These are phyloP conservation scores for Suhomyces chickasaworum DNA, from an alignment of 1,139 yeast species.

Conservation along the genomic window DNA sequence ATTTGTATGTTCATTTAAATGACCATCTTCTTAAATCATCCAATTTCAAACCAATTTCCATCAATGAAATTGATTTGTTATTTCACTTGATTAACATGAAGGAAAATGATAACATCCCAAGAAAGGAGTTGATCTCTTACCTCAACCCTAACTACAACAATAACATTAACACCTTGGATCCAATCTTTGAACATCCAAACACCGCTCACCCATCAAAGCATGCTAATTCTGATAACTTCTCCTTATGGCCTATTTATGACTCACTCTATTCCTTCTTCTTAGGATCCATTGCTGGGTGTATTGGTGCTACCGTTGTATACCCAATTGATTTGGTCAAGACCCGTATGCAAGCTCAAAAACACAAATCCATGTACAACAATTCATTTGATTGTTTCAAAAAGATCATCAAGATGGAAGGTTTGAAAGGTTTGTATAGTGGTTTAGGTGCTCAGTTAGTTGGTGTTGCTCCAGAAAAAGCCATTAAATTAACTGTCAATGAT, in stretches of 20 bases:
- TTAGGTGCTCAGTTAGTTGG: slow-evolving; percentile 93
- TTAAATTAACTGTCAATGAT: slow-evolving; percentile 92
- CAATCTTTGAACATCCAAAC: slow-evolving; percentile 46
- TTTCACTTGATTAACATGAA: slow-evolving; percentile 50
- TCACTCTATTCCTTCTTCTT: slow-evolving; percentile 84
- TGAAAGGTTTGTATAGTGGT: slow-evolving; percentile 90
- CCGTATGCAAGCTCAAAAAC: slow-evolving; percentile 94
- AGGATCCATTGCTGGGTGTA: slow-evolving; percentile 96
- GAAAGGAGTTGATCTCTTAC: slow-evolving; percentile 53
- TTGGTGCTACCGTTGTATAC: slow-evolving; percentile 97
- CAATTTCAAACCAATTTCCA: slow-evolving; percentile 51
- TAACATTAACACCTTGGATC: slow-evolving; percentile 35
- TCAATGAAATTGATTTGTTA: slow-evolving; percentile 47
- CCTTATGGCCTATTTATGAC: slow-evolving; percentile 67
- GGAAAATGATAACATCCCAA: slow-evolving; percentile 47
- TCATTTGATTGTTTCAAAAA: slow-evolving; percentile 86
- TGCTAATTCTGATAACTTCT: slow-evolving; percentile 41
- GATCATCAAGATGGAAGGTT: slow-evolving; percentile 76
- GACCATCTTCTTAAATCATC: slow-evolving; percentile 55
- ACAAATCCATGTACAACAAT: slow-evolving; percentile 70
- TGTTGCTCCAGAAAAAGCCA: slow-evolving; percentile 98
- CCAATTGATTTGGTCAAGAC: slow-evolving; percentile 97
- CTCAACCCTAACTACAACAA: slow-evolving; percentile 50
- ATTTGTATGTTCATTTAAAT: slow-evolving; percentile 49
- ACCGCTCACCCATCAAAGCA: slow-evolving; percentile 30